Base-by-base conservation (phyloP, 805 yeast genomes). In the Wickerhamiella sorbophila region DNA sequence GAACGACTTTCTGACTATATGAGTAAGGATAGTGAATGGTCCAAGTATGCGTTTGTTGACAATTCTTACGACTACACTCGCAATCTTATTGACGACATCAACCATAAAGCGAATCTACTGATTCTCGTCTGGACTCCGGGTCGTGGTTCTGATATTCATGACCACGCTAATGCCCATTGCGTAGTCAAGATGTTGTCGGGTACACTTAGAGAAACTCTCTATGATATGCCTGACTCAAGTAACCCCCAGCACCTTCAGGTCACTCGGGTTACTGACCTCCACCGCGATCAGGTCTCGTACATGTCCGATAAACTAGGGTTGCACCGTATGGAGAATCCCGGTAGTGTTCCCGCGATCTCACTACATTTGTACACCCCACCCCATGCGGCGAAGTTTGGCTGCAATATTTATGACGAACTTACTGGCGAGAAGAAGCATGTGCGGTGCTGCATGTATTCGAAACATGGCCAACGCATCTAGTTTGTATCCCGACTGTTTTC, bases 301-400 rank as follows among this genome's bases (percentile, higher is more conserved):
- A 79, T 79, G 53, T 62, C 72, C 34, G 87, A 79, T 57, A 57
- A 61, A 24, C 67, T 79, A 37, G 88, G 87, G 1, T 62, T 76
- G 43, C 88, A 79, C 59, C 64, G 71, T 48, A 77, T 79, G 54
- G 59, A 65, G 33, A 79, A 79, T 54, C 68, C 67, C 5, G 54
- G 61, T 0, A 54, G 60, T 17, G 65, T 64, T 31, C 57, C 63
- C 18, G 74, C 82, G 10, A 73, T 79, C 14, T 71, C 81, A 33
- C 65, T 79, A 56, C 87, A 79, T 57, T 65, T 79, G 41, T 79
- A 79, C 60, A 77, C 86, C 5, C 86, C 87, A 5, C 85, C 87
- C 6, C 77, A 77, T 56, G 87, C 85, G 4, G 62, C 76, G 40
- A 64, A 71, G 55, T 71, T 50, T 29, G 67, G 68, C 21, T 64